Base-by-base conservation (phyloP, 1,284 basidiomycete genomes). In the Cryptococcus amylolentus region DNA sequence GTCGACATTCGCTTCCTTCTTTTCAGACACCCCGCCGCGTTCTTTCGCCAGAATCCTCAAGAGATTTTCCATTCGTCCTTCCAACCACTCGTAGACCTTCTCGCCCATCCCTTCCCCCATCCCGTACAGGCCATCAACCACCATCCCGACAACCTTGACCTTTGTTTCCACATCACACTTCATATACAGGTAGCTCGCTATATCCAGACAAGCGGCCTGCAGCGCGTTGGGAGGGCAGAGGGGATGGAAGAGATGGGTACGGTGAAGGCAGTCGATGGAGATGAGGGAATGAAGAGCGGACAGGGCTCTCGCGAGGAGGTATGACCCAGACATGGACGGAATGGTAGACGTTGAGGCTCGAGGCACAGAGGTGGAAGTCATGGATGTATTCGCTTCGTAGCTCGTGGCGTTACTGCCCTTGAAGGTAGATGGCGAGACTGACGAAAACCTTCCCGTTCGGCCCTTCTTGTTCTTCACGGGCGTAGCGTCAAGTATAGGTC, bases 41-140 rank as follows among this genome's bases (percentile, higher is more conserved):
- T 64, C 67, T 20, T 46, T 56, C 6, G 60, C 68, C 41, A 69
- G 55, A 4, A 41, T 50, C 0, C 43, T 37, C 26, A 72, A 60
- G 26, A 71, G 48, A 41, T 70, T 67, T 0, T 54, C 64, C 23
- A 76, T 35, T 26, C 68, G 51, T 1, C 70, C 68, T 43, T 73
- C 70, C 62, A 82, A 59, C 81, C 82, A 57, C 70, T 80, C 52
- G 74, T 78, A 64, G 66, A 82, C 53, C 70, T 78, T 18, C 76
- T 80, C 73, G 43, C 61, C 7, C 70, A 82, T 57, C 68, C 78
- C 63, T 61, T 76, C 63, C 48, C 71, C 44, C 60, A 73, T 63
- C 6, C 61, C 58, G 60, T 71, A 68, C 37, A 72, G 51, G 43
- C 66, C 59, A 50, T 66, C 61, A 18, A 68, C 50, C 27, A 75